Evolutionary conservation across 768 basidiomycete genomes (phyloP).

Genomic region (Sutorius australiensis): DNA sequence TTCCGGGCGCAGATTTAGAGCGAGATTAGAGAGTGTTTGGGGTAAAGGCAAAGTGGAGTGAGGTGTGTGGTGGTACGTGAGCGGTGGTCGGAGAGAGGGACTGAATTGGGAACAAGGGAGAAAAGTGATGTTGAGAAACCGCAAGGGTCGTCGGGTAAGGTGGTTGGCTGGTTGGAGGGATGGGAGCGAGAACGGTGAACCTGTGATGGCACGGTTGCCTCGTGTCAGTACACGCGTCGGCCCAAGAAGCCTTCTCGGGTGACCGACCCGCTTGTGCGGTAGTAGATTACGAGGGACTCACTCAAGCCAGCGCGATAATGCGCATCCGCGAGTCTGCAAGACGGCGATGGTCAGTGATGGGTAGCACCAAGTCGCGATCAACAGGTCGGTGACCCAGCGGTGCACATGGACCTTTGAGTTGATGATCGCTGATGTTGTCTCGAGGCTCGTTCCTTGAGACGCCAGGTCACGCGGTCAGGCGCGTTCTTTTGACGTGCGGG

Average conservation of each 20-base stretch:
- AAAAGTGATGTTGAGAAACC: constrained; percentile 6
- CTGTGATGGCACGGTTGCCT: constrained; percentile 47
- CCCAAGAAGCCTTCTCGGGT: constrained; percentile 24
- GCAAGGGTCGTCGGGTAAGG: constrained; percentile 16
- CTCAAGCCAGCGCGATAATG: constrained; percentile 2
- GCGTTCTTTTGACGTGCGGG: background rate
- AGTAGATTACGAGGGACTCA: constrained; percentile 11
- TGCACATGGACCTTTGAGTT: constrained; percentile 5
- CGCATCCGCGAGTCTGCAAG: constrained; percentile 15
- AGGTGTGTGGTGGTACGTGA: background rate
- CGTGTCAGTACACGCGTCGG: constrained; percentile 52
- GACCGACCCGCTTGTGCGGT: background rate
- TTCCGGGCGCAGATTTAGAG: constrained; percentile 3
- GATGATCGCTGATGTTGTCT: constrained; percentile 5
- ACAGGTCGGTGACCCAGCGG: background rate
- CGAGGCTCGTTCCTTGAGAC: constrained; percentile 9
- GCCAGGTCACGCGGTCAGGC: constrained; percentile 5
- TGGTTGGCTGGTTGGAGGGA: constrained; percentile 13
- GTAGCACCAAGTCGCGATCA: constrained; percentile 7
- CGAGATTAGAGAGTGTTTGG: background rate
- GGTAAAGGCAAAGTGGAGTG: background rate
- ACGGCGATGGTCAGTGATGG: constrained; percentile 6
- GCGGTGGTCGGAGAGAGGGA: background rate
- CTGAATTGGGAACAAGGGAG: background rate
- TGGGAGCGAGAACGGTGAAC: constrained; percentile 19